Evolutionary conservation across 2,329 filamentous ascomycete genomes (phyloP), one percentile per base, ranked within the genome.

Genomic region (Beauveria sp.): DNA sequence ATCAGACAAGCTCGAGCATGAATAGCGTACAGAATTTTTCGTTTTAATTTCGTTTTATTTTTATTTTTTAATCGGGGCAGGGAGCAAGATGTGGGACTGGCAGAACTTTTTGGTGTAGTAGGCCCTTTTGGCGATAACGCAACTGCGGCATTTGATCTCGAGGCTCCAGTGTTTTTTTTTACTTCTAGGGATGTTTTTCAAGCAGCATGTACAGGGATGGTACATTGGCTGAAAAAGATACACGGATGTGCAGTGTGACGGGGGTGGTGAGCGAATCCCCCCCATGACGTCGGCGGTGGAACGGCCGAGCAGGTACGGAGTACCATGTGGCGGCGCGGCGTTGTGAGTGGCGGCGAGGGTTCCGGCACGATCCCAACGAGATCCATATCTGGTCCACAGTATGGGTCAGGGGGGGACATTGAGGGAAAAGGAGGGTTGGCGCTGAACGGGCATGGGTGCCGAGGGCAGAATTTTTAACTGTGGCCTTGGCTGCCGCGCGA

Each of bases 121-220:
- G 24, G 34, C 14, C 41, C 48, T 47, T 28, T 43, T 51, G 50
- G 52, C 48, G 61, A 59, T 60, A 59, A 59, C 51, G 56, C 56
- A 48, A 52, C 55, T 59, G 61, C 56, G 56, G 56, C 51, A 59
- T 62, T 62, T 62, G 59, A 62, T 62, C 61, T 61, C 30, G 16
- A 26, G 53, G n/a, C 46, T 37, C 59, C 59, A 61, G 34, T 55
- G 28, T 56, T 56, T 55, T 59, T n/a, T 40, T 50, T 48, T 26
- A 52, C 53, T 30, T 28, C 12, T 37, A 37, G 30, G n/a, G 43
- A 24, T 46, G 20, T 20, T 22, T 57, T 53, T 50, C 16, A 48
- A 28, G 12, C 10, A 50, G 55, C 14, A 57, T 46, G 48, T n/a
- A 46, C 37, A 46, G 43, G 54, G 54, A 43, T 20, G 52, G 20